phyloP scores from a whole-genome alignment of 768 basidiomycete genomes.

The Pleurotus tuber-regium region DNA sequence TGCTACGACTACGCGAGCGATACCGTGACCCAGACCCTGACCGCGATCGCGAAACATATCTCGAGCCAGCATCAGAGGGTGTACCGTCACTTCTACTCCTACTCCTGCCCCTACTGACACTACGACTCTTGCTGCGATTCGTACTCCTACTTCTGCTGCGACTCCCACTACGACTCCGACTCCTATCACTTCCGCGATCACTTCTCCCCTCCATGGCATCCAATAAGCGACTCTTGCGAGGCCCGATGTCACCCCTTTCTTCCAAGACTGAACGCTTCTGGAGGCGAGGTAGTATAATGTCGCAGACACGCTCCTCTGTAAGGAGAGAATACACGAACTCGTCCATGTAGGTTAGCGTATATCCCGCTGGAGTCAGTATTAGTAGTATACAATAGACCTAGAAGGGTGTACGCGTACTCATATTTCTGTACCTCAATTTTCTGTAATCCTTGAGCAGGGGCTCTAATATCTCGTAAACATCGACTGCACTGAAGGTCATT shows the following conservation, averaged over 20 bases:
- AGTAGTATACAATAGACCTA: not conserved
- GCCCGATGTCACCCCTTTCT: slow-evolving; percentile 87
- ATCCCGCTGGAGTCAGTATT: slow-evolving; percentile 60
- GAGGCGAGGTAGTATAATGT: slow-evolving; percentile 91
- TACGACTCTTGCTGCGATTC: slow-evolving; percentile 26
- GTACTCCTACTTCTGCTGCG: slow-evolving; percentile 33
- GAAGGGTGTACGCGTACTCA: slow-evolving; percentile 52
- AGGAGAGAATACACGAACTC: slow-evolving; percentile 86
- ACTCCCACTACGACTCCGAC: slow-evolving; percentile 37
- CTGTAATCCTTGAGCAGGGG: slow-evolving; percentile 92
- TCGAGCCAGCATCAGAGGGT: slow-evolving; percentile 45
- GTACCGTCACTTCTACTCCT: slow-evolving; percentile 28
- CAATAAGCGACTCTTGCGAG: slow-evolving; percentile 82
- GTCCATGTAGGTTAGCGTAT: slow-evolving; percentile 83
- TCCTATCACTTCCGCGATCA: slow-evolving; percentile 45
- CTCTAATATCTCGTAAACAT: slow-evolving; percentile 92
- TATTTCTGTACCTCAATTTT: slow-evolving; percentile 79
- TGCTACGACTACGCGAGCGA: slow-evolving; percentile 57
- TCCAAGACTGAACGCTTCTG: slow-evolving; percentile 84
- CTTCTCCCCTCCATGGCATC: slow-evolving; percentile 81
- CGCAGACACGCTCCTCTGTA: slow-evolving; percentile 90
- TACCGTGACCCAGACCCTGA: slow-evolving; percentile 33
- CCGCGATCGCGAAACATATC: slow-evolving; percentile 54
- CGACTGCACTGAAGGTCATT: slow-evolving; percentile 87
- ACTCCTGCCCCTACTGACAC: slow-evolving; percentile 22